phyloP scores from a whole-genome alignment of 257 asterid genomes.

The Hygrophila difformis region DNA sequence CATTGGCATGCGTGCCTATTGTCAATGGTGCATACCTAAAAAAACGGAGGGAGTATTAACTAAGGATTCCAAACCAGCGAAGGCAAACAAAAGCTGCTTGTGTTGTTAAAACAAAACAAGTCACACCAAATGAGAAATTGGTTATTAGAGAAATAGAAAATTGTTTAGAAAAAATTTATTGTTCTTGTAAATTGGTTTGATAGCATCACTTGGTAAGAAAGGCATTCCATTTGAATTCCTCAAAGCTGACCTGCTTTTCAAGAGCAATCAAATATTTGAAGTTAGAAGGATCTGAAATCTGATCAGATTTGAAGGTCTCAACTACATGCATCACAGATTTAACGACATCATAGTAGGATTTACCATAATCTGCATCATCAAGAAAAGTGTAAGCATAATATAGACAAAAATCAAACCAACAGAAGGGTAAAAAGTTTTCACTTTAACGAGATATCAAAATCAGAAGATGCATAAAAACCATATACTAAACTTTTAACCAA shows the following conservation, averaged over 20 bases:
- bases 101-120: background rate
- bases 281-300: slow-evolving; percentile 68
- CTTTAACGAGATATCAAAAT: background rate
- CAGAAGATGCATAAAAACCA: too few species aligned
- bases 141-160: too few species aligned
- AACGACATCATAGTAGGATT: slow-evolving; percentile 65
- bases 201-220: slow-evolving; percentile 3
- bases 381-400: slow-evolving; percentile 9
- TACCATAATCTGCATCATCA: slow-evolving; percentile 67
- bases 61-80: too few species aligned
- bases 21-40: too few species aligned
- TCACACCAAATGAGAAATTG: too few species aligned
- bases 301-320: slow-evolving; percentile 72
- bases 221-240: slow-evolving; percentile 16
- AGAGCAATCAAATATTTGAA: slow-evolving; percentile 81
- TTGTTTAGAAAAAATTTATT: too few species aligned
- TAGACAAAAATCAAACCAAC: slow-evolving; percentile 8
- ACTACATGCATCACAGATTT: slow-evolving; percentile 66
- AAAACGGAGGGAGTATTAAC: too few species aligned
- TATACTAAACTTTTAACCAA: too few species aligned
- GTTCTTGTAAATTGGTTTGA: too few species aligned
- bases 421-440: slow-evolving; percentile 12
- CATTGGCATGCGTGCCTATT: too few species aligned
- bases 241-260: slow-evolving; percentile 76
- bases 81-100: background rate